phyloP scores from a whole-genome alignment of 2,329 filamentous ascomycete genomes.

The Zymoseptoria crescenta region DNA sequence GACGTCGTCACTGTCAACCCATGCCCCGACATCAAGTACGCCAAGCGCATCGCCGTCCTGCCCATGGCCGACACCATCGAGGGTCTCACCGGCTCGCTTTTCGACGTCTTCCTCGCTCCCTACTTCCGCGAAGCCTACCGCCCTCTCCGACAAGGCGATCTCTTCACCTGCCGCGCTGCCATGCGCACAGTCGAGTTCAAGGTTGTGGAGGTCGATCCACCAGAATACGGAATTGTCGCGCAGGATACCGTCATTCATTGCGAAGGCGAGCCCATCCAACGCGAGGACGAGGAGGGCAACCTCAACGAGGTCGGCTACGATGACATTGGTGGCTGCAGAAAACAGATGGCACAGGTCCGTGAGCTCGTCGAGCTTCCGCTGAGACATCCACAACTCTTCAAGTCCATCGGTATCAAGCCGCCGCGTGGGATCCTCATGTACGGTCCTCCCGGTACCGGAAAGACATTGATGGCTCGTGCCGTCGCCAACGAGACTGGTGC shows the following conservation, averaged over 20 bases:
- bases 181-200: constrained; percentile 99
- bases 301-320: constrained; percentile 98
- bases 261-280: constrained; percentile 93
- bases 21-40: constrained; percentile 99
- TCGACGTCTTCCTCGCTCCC: constrained; percentile 97
- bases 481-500: constrained; percentile 98
- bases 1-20: constrained; percentile 96
- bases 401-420: constrained; percentile 99
- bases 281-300: constrained; percentile 98
- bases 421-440: constrained; percentile 91
- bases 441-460: constrained; percentile 96
- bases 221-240: constrained; percentile 96
- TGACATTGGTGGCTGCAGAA: constrained; percentile 97
- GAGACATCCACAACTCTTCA: constrained; percentile 97
- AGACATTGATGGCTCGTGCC: constrained; percentile 97
- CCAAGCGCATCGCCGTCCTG: constrained; percentile 96
- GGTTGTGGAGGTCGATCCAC: constrained; percentile 96
- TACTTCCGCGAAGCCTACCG: constrained; percentile 99
- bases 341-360: constrained; percentile 99
- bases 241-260: constrained; percentile 99
- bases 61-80: constrained; percentile 98
- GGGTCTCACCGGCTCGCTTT: constrained; percentile 92
- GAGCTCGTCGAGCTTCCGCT: constrained; percentile 97
- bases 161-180: constrained; percentile 93
- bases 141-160: constrained; percentile 91